Percentiles rank a stretch among this genome's conserved stretches.
These are phyloP conservation scores for Lactifluus subvellereus DNA, from an alignment of 768 basidiomycete genomes.

Conservation along the genomic window DNA sequence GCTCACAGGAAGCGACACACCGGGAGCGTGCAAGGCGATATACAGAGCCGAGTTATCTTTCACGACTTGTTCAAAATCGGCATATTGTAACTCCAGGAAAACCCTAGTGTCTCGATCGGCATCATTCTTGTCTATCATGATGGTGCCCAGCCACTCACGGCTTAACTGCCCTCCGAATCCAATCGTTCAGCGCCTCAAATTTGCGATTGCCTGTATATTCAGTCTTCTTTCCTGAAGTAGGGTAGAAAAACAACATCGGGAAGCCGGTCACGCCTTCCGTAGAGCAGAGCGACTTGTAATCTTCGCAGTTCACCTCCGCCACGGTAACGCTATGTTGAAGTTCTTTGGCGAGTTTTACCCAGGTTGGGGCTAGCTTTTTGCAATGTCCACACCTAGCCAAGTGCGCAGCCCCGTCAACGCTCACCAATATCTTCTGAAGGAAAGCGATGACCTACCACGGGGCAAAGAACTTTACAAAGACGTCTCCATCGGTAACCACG, in stretches of 20 bases:
- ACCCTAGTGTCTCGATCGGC: slow-evolving; percentile 26
- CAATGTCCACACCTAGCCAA: slow-evolving; percentile 81
- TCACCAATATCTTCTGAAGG: not conserved
- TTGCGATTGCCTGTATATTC: slow-evolving; percentile 76
- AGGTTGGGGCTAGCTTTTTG: slow-evolving; percentile 84
- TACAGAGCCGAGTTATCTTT: slow-evolving; percentile 50
- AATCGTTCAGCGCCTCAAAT: slow-evolving; percentile 63
- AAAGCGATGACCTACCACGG: slow-evolving; percentile 54
- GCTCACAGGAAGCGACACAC: slow-evolving; percentile 34
- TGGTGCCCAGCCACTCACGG: slow-evolving; percentile 46
- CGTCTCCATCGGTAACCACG: slow-evolving; percentile 40
- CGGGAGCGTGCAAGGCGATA: slow-evolving; percentile 45
- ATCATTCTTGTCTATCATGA: not conserved
- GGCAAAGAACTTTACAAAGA: slow-evolving; percentile 80
- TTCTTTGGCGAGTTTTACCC: slow-evolving; percentile 64
- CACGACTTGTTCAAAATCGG: slow-evolving; percentile 40
- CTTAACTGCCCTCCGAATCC: slow-evolving; percentile 67
- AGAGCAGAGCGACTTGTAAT: slow-evolving; percentile 58
- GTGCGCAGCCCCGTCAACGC: not conserved
- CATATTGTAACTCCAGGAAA: slow-evolving; percentile 36
- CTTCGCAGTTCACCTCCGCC: slow-evolving; percentile 88
- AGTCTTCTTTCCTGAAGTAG: slow-evolving; percentile 42
- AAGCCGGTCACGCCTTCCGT: slow-evolving; percentile 68
- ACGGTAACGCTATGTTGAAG: slow-evolving; percentile 71
- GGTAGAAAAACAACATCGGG: slow-evolving; percentile 74